These are phyloP conservation scores for Dictyostelium citrinum DNA, from an alignment of 78 protist species.

Conservation along the genomic window DNA sequence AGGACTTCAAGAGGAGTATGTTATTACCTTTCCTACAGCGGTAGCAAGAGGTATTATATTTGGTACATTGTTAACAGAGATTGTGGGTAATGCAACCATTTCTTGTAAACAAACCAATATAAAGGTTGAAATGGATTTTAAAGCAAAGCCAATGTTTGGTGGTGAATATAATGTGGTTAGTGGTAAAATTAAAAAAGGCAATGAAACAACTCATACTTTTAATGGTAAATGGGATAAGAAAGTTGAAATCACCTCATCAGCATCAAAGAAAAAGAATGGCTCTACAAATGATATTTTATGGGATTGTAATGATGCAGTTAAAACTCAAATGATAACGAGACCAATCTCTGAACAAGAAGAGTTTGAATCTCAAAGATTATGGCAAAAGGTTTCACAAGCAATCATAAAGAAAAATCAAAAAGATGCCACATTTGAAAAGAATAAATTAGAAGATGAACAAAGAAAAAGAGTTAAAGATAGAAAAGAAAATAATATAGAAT, in stretches of 20 bases:
- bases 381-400: slow-evolving; percentile 83
- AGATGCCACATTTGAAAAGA: slow-evolving; percentile 85
- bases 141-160: slow-evolving; percentile 83
- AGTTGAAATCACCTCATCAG: not conserved
- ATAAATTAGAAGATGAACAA: slow-evolving; percentile 73
- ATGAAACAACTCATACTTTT: slow-evolving; percentile 25
- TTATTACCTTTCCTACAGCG: slow-evolving; percentile 82
- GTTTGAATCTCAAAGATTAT: slow-evolving; percentile 76
- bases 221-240: slow-evolving; percentile 78
- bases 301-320: slow-evolving; percentile 31
- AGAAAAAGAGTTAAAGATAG: slow-evolving; percentile 44
- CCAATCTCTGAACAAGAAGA: slow-evolving; percentile 28
- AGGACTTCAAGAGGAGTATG: slow-evolving; percentile 78
- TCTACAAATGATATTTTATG: not conserved
- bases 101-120: slow-evolving; percentile 79
- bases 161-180: slow-evolving; percentile 85
- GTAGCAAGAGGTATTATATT: slow-evolving; percentile 84
- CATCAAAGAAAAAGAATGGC: slow-evolving; percentile 5
- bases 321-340: slow-evolving; percentile 12
- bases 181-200: slow-evolving; percentile 76
- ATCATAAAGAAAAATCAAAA: slow-evolving; percentile 78
- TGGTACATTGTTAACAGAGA: slow-evolving; percentile 74
- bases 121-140: slow-evolving; percentile 80
- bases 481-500: slow-evolving; percentile 45
- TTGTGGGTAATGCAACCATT: slow-evolving; percentile 67